Conservation (phyloP, 2,329 filamentous ascomycete species). For the Nigrospora sphaerica region DNA sequence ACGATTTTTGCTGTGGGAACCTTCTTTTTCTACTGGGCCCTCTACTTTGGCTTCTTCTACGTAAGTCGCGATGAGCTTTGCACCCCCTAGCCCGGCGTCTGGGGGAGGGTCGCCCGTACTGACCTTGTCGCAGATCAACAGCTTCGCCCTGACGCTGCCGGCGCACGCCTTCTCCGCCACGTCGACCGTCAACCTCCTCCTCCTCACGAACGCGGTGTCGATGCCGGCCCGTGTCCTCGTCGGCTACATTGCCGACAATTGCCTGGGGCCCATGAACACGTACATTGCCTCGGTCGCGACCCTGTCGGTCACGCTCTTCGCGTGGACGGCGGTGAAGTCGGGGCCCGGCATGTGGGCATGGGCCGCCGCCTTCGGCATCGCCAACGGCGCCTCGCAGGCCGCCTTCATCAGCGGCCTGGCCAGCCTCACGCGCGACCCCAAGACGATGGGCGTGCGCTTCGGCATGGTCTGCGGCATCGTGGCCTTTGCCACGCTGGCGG, state of each 20-base stretch:
- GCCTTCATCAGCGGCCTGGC: slow-evolving; percentile 33
- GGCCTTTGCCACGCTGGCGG: slow-evolving; percentile 34
- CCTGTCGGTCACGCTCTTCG: slow-evolving; percentile 41
- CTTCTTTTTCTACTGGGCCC: slow-evolving; percentile 37
- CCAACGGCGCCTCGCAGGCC: slow-evolving; percentile 33
- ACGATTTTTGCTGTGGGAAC: slow-evolving; percentile 27
- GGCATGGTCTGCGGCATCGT: slow-evolving; percentile 37
- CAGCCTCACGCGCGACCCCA: slow-evolving; percentile 32
- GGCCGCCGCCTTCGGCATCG: slow-evolving; percentile 35
- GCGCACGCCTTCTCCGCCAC: slow-evolving; percentile 37
- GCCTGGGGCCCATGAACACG: slow-evolving; percentile 47
- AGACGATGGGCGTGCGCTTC: slow-evolving; percentile 36
- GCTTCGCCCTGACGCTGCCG: slow-evolving; percentile 20
- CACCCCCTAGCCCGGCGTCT: neutral
- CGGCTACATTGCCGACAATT: slow-evolving; percentile 43
- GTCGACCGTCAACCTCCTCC: slow-evolving; percentile 45
- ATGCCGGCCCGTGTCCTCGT: slow-evolving; percentile 46
- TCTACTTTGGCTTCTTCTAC: slow-evolving; percentile 48
- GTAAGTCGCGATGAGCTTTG: slow-evolving; percentile 16
- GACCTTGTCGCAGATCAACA: slow-evolving; percentile 17
- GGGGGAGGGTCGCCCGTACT: neutral
- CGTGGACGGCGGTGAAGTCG: slow-evolving; percentile 46
- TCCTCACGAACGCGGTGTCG: slow-evolving; percentile 51
- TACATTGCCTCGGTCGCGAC: slow-evolving; percentile 39
- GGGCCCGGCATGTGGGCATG: slow-evolving; percentile 34